phyloP scores from a whole-genome alignment of 2,329 filamentous ascomycete genomes.

The Talaromyces sp. region DNA sequence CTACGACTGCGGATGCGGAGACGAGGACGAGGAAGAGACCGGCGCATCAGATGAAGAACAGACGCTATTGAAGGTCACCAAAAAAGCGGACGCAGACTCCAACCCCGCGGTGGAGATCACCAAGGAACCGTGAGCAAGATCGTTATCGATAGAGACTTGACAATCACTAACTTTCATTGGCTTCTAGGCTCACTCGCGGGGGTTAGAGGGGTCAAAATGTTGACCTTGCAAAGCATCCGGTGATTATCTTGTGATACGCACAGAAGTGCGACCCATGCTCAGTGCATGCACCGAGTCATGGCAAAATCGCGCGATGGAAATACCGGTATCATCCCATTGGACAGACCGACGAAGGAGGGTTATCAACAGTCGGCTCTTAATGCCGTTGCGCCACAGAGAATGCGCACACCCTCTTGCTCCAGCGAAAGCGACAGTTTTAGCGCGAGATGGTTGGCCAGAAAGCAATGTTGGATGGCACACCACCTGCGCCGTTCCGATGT shows the following conservation, averaged over 20 bases:
- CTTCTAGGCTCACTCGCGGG: slow-evolving; percentile 12
- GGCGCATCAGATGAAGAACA: slow-evolving; percentile 3
- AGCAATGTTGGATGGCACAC: not conserved
- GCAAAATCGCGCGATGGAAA: not conserved
- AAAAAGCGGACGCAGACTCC: slow-evolving; percentile 16
- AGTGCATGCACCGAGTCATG: not conserved
- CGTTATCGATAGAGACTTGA: not conserved
- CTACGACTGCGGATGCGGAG: slow-evolving; percentile 62
- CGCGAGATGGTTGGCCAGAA: not conserved
- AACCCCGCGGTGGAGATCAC: slow-evolving; percentile 29
- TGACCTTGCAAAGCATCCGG: not conserved
- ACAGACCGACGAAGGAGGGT: not conserved
- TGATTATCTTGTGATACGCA: slow-evolving; percentile 6
- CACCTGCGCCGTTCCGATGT: not conserved
- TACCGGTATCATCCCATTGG: not conserved
- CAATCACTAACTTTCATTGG: not conserved
- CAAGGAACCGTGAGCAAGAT: slow-evolving; percentile 28
- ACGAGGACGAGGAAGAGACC: slow-evolving; percentile 41
- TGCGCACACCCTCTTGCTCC: not conserved
- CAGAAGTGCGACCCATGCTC: not conserved
- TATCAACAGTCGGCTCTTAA: not conserved
- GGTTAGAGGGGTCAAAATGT: slow-evolving; percentile 4
- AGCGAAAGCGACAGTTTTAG: not conserved
- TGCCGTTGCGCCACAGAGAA: not conserved
- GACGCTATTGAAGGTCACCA: slow-evolving; percentile 8